Base-by-base conservation (phyloP, 2,329 filamentous ascomycete genomes). In the Fusarium neocosmosporiellum region DNA sequence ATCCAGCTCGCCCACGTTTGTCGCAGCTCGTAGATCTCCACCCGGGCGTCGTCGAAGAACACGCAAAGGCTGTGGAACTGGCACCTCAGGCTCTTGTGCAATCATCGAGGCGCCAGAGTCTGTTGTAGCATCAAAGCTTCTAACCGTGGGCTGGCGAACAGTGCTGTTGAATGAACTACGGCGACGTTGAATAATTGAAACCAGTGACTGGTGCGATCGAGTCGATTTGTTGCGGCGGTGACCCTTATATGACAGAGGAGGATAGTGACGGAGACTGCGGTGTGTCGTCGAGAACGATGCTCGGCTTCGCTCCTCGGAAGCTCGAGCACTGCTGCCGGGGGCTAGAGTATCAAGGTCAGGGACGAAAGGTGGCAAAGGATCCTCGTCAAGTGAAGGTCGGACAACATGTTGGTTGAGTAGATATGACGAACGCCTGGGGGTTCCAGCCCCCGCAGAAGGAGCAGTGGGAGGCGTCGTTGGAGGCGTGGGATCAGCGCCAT, bases 41-140 rank as follows among this genome's bases (percentile, higher is more conserved):
- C 93, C 94, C 8, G 93, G 94, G 16, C 91, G 88, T 78, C 94
- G 86, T 68, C 94, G 88, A 69, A 96, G 86, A 46, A 92, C 86
- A 50, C 91, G 88, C 8, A 89, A 82, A n/a, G 90, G 89, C 22
- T 83, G 83, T 2, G 88, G 86, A 55, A 86, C 80, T 3, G 85
- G 59, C 10, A 72, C 67, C 60, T 68, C 77, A 8, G 71, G 83
- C 8, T 85, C 84, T 0, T 86, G 85, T 5, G 84, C 78, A 6
- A 84, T 85, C 7, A 86, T 82, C 2, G 89, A 91, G 7, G 75
- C 80, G 41, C 83, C 87, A 0, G 89, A 90, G 48, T 85, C 85
- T 9, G 76, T 90, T 6, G 76, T 78, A 8, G 89, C 90, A 77
- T 92, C 89, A 62, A 92, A 89, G 76, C 90, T 93, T 59, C 84